Base-by-base conservation (phyloP, 495 filamentous ascomycete genomes). In the Achaetomiella virescens region DNA sequence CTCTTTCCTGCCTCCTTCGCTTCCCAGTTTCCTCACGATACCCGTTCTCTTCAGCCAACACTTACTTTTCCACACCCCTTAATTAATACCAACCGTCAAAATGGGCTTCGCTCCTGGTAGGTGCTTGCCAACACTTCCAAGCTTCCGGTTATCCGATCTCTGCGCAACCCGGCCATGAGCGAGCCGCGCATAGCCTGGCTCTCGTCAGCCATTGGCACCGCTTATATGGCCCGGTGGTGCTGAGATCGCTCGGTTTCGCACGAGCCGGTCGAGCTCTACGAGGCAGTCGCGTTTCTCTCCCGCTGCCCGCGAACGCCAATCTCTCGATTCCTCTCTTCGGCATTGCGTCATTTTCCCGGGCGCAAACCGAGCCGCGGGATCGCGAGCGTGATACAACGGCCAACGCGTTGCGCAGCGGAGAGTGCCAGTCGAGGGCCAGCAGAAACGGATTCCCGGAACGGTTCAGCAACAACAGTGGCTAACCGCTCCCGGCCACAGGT, bases 401-500 rank as follows among this genome's bases (percentile, higher is more conserved):
- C 42, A 35, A 45, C 6, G 20, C 52, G 14, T 14, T 18, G 42
- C 25, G 25, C 47, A 60, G 17, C 35, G 40, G 47, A 56, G 22
- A 47, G 25, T 24, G 18, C 22, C 15, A 5, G 6, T 41, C 52
- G 53, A 35, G 38, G 31, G 24, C 11, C 37, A 46, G 24, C 35
- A 48, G 3, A 9, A 48, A 31, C 22, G 42, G 12, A 17, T 40
- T 11, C 1, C 15, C 46, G 12, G 17, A 8, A 25, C 31, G 20
- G 22, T 44, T 50, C 20, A 14, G 45, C 50, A 31, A 15, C 11
- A n/a, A 18, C 27, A 46, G 21, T 43, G 42, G 61, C 78, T 81
- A 60, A 79, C 71, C n/a, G 42, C 17, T 15, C 12, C 36, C 40
- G n/a, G 36, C 46, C 66, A 54, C 70, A 98, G 93, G 93, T 78